Conservation (phyloP, 495 filamentous ascomycete species). For the Stereocaulon alpinum region DNA sequence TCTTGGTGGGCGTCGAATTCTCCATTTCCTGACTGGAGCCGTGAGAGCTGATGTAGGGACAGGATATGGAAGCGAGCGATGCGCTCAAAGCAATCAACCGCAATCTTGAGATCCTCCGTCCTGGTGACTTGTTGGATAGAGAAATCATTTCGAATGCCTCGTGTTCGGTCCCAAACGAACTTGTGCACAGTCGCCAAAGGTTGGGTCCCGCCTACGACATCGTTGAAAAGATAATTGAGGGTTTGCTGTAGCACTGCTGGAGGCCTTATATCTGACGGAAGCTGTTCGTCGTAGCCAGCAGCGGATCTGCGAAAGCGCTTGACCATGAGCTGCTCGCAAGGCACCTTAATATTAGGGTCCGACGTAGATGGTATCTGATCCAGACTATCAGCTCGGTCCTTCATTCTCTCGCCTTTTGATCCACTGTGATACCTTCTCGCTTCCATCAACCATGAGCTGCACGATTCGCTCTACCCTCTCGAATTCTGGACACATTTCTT, state of each 20-base stretch:
- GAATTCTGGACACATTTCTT: slow-evolving; percentile 89
- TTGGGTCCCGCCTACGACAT: slow-evolving; percentile 55
- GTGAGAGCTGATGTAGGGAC: slow-evolving; percentile 73
- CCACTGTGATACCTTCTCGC: slow-evolving; percentile 41
- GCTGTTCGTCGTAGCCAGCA: slow-evolving; percentile 80
- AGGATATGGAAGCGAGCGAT: slow-evolving; percentile 89
- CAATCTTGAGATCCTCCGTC: slow-evolving; percentile 52
- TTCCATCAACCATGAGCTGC: slow-evolving; percentile 50
- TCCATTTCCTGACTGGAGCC: slow-evolving; percentile 38
- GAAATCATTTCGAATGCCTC: slow-evolving; percentile 88
- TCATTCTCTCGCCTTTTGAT: neutral
- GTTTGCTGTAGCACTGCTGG: slow-evolving; percentile 63
- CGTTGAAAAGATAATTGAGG: slow-evolving; percentile 70
- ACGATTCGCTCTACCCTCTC: slow-evolving; percentile 74
- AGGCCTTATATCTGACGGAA: slow-evolving; percentile 86
- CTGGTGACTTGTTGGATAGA: slow-evolving; percentile 73
- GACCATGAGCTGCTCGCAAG: slow-evolving; percentile 52
- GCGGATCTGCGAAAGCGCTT: slow-evolving; percentile 87
- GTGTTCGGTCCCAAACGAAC: slow-evolving; percentile 89
- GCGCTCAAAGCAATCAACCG: slow-evolving; percentile 74
- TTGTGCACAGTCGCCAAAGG: slow-evolving; percentile 61
- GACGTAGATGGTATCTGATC: slow-evolving; percentile 23
- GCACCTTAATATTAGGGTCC: slow-evolving; percentile 28
- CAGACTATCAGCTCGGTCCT: slow-evolving; percentile 9
- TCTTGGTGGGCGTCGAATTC: slow-evolving; percentile 83